These are phyloP conservation scores for Escallonia rubra DNA, from an alignment of 129 eudicot species.

Conservation along the genomic window DNA sequence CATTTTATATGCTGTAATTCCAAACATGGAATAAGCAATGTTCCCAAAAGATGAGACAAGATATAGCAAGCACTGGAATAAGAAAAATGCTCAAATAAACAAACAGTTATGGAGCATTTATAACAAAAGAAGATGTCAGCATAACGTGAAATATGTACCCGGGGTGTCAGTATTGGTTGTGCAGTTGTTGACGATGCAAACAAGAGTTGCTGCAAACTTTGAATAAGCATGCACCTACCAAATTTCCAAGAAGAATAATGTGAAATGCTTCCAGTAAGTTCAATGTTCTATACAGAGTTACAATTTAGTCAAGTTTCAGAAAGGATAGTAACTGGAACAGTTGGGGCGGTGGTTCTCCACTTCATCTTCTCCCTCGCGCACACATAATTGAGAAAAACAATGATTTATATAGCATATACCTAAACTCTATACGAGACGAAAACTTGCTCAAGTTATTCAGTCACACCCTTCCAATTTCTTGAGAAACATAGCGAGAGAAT, in stretches of 20 bases:
- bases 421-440: too few relatives aligned
- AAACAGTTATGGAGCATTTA: neutral
- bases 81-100: neutral
- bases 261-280: neutral
- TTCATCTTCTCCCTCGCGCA: too few relatives aligned
- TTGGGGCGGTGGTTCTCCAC: too few relatives aligned
- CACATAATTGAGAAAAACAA: too few relatives aligned
- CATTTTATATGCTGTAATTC: neutral
- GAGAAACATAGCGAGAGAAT: too few relatives aligned
- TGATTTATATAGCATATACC: too few relatives aligned
- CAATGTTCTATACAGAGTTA: neutral
- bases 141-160: conserved; percentile 39
- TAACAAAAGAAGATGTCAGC: neutral
- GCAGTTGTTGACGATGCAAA: conserved; percentile 99
- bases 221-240: conserved; percentile 85
- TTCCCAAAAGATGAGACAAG: too few relatives aligned
- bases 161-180: conserved; percentile 85
- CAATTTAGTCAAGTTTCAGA: conserved; percentile 3
- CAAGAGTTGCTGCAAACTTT: conserved; percentile 84
- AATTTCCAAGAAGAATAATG: conserved; percentile 4
- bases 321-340: too few relatives aligned
- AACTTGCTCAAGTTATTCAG: too few relatives aligned
- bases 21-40: too few relatives aligned
- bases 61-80: neutral
- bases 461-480: too few relatives aligned